Evolutionary conservation across 176 grass and related monocot genomes (phyloP).

Genomic region (Carex scoparia): DNA sequence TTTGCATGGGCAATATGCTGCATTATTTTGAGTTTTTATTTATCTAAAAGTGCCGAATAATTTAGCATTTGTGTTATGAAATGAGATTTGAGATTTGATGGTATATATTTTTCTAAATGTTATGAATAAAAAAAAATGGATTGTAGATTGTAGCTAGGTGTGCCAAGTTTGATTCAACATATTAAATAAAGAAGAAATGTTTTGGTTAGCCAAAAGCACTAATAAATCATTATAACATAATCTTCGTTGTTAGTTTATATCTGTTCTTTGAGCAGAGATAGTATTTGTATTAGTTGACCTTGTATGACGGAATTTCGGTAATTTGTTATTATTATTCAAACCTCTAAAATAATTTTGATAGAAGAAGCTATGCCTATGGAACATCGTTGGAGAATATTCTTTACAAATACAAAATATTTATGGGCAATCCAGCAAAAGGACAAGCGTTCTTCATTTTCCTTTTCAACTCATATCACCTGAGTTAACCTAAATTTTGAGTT

Average conservation of each 20-base stretch:
- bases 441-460: not conserved
- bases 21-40: too few relatives aligned
- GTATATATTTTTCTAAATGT: too few relatives aligned
- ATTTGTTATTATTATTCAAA: not conserved
- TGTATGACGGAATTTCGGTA: not conserved
- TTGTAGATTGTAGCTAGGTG: too few relatives aligned
- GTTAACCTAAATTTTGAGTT: too few relatives aligned
- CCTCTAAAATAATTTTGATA: not conserved
- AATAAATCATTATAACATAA: not conserved
- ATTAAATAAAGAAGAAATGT: not conserved
- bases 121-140: too few relatives aligned
- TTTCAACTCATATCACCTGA: not conserved
- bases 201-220: not conserved
- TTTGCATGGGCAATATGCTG: too few relatives aligned
- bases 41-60: too few relatives aligned
- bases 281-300: not conserved
- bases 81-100: too few relatives aligned
- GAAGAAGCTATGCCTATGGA: not conserved
- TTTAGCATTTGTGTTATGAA: too few relatives aligned
- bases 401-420: not conserved
- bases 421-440: not conserved
- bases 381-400: slow-evolving; percentile 1
- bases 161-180: too few relatives aligned
- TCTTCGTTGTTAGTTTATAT: not conserved
- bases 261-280: not conserved